Conservation (phyloP, 192 early-diverging fungal species). For the Spinellus fusiger region DNA sequence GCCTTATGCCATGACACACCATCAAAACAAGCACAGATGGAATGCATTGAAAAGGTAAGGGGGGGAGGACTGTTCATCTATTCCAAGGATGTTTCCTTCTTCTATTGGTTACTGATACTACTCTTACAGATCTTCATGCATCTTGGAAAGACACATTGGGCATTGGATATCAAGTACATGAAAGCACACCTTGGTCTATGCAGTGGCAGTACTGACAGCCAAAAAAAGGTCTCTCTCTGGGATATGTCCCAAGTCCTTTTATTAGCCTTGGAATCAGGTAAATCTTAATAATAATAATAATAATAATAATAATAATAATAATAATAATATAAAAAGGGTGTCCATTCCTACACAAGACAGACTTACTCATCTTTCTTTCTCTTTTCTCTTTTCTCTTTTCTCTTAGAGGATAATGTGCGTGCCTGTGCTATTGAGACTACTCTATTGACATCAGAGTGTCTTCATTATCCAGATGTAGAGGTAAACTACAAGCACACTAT, state of each 20-base stretch:
- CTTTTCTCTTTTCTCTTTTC: neutral
- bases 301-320: neutral
- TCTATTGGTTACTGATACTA: neutral
- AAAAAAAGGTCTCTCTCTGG: neutral
- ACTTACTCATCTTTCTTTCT: neutral
- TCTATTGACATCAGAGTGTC: neutral
- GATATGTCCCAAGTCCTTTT: neutral
- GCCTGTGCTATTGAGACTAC: neutral
- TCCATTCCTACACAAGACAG: neutral
- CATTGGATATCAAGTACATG: slow-evolving; percentile 4
- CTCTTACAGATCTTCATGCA: neutral
- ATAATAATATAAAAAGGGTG: neutral
- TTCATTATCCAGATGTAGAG: slow-evolving; percentile 10
- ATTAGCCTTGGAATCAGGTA: slow-evolving; percentile 8
- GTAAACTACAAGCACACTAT: neutral
- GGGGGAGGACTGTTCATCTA: too few relatives aligned
- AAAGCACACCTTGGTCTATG: neutral
- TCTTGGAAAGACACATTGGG: slow-evolving; percentile 1
- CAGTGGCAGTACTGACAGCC: neutral
- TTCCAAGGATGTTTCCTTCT: neutral
- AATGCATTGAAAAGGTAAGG: neutral
- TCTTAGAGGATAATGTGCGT: slow-evolving; percentile 8
- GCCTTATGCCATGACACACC: neutral
- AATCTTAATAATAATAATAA: neutral
- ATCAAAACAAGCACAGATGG: neutral